Evolutionary conservation across 2,329 filamentous ascomycete genomes (phyloP), one percentile per base, ranked within the genome.

Genomic region (Sporothrix protearum): DNA sequence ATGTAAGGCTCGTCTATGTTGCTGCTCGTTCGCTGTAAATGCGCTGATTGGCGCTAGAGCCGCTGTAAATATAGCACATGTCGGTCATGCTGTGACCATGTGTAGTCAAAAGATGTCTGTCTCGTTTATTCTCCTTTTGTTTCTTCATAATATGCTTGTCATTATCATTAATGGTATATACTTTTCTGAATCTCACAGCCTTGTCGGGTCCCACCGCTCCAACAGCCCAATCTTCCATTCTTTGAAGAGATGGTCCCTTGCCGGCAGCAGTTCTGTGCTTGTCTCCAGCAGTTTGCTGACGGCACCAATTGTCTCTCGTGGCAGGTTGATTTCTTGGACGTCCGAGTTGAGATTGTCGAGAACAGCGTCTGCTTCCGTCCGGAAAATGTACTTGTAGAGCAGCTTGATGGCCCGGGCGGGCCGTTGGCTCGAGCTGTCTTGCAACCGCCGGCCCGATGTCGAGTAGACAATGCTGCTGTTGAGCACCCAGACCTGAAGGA

Each of bases 161-260:
- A 28, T 64, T 39, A 61, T 42, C 59, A 33, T 30, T 1, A 22
- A 9, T 14, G 28, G 64, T 49, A 57, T 67, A 59, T 57, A 14
- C 16, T 30, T 19, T 16, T 45, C 42, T 22, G 6, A 16, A 1
- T 47, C 14, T 16, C 3, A 47, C 42, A 42, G 39, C 6, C 42
- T 47, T 47, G 12, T 30, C 8, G 30, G 28, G 19, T 47, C 33
- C 79, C 86, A 89, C 72, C 85, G 81, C 74, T 85, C 83, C 72
- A 93, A 77, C 22, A 93, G 77, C 1, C 89, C 89, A 5, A 93
- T 88, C 33, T 85, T 84, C 90, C 90, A 93, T n/a, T 85, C 86
- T 77, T 87, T 83, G 75, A 92, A 91, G 36, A 76, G 80, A 71
- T 87, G 83, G 72, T 90, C 87, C 9, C 81, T 81, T 0, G 75